phyloP scores from a whole-genome alignment of 2,329 filamentous ascomycete species.

The Conoideocrella luteorostrata region DNA sequence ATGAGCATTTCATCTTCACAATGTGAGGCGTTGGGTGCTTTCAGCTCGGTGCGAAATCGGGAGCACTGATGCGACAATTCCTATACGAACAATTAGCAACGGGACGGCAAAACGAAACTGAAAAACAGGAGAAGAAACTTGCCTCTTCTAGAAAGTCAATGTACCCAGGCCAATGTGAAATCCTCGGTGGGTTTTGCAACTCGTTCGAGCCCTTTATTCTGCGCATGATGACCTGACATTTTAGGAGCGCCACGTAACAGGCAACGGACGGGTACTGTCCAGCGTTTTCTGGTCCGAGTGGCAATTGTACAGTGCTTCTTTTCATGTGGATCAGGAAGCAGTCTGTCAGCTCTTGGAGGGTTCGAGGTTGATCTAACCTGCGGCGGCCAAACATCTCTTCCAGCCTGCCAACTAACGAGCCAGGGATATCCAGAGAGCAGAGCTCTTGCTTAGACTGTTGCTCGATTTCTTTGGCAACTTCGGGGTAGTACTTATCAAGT shows the following conservation, averaged over 20 bases:
- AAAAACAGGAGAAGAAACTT: background rate
- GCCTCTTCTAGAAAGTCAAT: background rate
- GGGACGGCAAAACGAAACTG: background rate
- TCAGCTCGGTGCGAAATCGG: background rate
- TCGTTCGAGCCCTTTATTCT: background rate
- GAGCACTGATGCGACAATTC: background rate
- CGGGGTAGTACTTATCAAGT: slow-evolving; percentile 2
- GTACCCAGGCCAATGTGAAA: background rate
- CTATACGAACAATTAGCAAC: background rate
- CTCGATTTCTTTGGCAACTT: background rate
- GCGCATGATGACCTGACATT: background rate
- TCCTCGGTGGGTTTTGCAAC: background rate
- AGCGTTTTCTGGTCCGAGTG: background rate
- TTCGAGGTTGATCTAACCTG: background rate
- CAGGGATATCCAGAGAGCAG: background rate
- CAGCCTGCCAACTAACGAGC: background rate
- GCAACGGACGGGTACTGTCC: background rate
- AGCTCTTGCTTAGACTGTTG: background rate
- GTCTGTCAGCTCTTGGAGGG: background rate
- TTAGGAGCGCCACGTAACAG: background rate
- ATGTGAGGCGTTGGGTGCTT: background rate
- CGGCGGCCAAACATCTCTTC: background rate
- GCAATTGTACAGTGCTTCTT: background rate
- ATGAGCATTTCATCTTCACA: background rate
- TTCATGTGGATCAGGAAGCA: background rate